Evolutionary conservation across 495 filamentous ascomycete genomes (phyloP).

Genomic region (Penicillium coprophilum): DNA sequence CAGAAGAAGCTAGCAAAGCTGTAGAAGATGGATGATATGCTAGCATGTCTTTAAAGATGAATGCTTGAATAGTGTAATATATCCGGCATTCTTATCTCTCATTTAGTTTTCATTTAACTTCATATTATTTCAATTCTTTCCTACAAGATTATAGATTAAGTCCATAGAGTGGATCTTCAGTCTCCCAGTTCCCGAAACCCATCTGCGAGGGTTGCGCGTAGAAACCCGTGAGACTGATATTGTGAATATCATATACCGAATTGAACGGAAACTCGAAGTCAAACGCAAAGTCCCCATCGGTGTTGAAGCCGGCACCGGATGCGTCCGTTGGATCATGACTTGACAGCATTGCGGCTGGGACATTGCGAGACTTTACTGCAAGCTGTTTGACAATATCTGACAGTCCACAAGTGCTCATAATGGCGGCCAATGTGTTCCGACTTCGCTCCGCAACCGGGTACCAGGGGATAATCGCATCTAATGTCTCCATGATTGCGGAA

Average conservation of each 20-base stretch:
- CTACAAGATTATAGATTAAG: neutral
- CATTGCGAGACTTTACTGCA: neutral
- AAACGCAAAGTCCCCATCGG: neutral
- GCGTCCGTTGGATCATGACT: neutral
- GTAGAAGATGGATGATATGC: neutral
- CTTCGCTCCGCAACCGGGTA: neutral
- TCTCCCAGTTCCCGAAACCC: neutral
- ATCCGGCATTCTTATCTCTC: neutral
- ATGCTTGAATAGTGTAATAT: neutral
- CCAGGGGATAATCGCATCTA: neutral
- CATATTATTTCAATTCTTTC: neutral
- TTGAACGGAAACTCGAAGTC: neutral
- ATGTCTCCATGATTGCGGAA: neutral
- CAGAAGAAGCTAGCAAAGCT: constrained; percentile 14
- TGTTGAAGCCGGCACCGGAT: neutral
- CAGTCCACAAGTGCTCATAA: neutral
- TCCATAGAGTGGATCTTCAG: neutral
- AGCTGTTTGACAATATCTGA: neutral
- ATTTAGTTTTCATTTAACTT: neutral
- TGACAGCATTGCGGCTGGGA: neutral
- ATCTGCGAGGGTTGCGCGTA: neutral
- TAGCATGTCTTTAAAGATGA: neutral
- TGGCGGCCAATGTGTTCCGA: neutral
- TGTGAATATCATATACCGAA: neutral
- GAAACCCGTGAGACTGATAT: neutral